Percentiles rank a stretch among this genome's conserved stretches.
phyloP scores from a whole-genome alignment of 495 filamentous ascomycete genomes.

The Tuber magnatum region DNA sequence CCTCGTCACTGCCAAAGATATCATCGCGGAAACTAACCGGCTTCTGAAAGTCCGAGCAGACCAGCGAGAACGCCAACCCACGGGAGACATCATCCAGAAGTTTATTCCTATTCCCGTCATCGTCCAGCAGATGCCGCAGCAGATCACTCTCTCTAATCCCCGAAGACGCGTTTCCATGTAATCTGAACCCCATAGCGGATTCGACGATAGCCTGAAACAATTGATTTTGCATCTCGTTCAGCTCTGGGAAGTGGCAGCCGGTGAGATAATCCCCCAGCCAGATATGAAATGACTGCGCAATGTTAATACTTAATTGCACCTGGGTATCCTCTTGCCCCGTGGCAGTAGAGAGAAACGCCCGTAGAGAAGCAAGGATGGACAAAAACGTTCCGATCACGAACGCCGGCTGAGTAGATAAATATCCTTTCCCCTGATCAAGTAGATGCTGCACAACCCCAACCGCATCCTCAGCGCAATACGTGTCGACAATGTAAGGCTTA shows the following conservation, averaged over 20 bases:
- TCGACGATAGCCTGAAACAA: constrained; percentile 59
- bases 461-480: constrained; percentile 85
- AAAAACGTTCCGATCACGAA: constrained; percentile 74
- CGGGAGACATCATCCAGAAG: constrained; percentile 62
- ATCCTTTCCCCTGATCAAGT: constrained; percentile 57
- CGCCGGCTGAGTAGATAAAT: constrained; percentile 57
- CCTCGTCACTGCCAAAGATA: constrained; percentile 55
- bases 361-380: constrained; percentile 65
- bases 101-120: constrained; percentile 54
- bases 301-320: constrained; percentile 60
- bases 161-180: constrained; percentile 53
- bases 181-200: constrained; percentile 54
- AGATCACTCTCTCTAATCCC: constrained; percentile 64
- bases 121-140: constrained; percentile 64
- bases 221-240: constrained; percentile 44
- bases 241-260: constrained; percentile 48
- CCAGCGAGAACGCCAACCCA: constrained; percentile 62
- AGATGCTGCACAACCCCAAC: constrained; percentile 83
- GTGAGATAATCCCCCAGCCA: constrained; percentile 64
- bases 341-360: constrained; percentile 59
- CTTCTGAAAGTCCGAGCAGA: constrained; percentile 63
- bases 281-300: constrained; percentile 57
- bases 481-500: constrained; percentile 67
- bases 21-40: constrained; percentile 53
- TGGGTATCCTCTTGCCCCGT: constrained; percentile 65